phyloP scores from a whole-genome alignment of 1,284 basidiomycete species.

The Boletus albobrunnescens region DNA sequence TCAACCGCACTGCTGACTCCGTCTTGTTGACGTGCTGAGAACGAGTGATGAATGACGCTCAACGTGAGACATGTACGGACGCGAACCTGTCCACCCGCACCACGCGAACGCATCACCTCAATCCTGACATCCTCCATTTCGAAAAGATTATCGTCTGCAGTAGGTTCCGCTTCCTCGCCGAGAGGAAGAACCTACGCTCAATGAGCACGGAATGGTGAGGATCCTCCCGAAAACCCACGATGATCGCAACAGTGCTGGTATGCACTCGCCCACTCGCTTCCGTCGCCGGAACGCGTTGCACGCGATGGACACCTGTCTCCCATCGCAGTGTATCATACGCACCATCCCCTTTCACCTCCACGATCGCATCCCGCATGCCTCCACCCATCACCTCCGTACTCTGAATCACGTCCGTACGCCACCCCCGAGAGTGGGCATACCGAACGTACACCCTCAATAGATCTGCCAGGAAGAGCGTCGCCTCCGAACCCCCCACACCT shows the following conservation, averaged over 20 bases:
- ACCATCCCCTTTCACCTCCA: conserved; percentile 77
- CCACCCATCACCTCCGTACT: conserved; percentile 55
- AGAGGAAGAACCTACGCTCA: conserved; percentile 70
- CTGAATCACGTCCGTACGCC: conserved; percentile 50
- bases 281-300: conserved; percentile 91
- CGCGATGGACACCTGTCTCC: conserved; percentile 95
- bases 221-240: conserved; percentile 48
- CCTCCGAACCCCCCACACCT: conserved; percentile 90
- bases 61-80: neutral
- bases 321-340: conserved; percentile 80
- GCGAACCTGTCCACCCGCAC: conserved; percentile 91
- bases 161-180: conserved; percentile 53
- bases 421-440: conserved; percentile 51
- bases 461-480: conserved; percentile 78
- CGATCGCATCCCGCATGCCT: conserved; percentile 78
- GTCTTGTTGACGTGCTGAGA: conserved; percentile 95
- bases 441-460: conserved; percentile 83
- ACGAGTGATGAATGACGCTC: conserved; percentile 5
- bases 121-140: conserved; percentile 84
- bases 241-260: conserved; percentile 86
- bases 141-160: conserved; percentile 55
- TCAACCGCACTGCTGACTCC: conserved; percentile 95
- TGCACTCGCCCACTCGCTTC: conserved; percentile 86
- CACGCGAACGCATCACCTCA: conserved; percentile 93
- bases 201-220: neutral